Evolutionary conservation across 228 moss, liverwort and hornwort genomes (phyloP).

Genomic region (Sphagnum magellanicum): DNA sequence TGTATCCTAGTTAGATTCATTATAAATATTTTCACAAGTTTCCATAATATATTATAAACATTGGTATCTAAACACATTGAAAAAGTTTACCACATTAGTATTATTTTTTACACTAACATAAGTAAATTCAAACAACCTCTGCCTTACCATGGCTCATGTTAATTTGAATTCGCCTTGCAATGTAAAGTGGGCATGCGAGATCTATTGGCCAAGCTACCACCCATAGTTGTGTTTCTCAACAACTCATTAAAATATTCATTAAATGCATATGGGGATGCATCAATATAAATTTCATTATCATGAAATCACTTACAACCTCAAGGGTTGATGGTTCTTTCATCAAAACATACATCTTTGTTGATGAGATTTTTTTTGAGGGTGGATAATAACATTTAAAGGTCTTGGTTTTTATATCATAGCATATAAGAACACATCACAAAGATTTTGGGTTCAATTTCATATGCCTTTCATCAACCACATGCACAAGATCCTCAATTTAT

Average conservation of each 20-base stretch:
- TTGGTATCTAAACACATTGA: too few species aligned
- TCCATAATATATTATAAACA: too few species aligned
- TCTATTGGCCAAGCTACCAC: too few species aligned
- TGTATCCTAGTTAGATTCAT: too few species aligned
- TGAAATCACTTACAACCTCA: not conserved
- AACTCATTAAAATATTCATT: not conserved
- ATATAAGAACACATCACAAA: not conserved
- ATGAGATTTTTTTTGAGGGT: not conserved
- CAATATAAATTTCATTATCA: not conserved
- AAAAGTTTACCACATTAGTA: too few species aligned
- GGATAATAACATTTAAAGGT: not conserved
- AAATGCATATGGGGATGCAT: not conserved
- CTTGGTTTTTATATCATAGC: not conserved
- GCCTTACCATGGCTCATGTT: too few species aligned
- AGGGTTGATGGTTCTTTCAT: not conserved
- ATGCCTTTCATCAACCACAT: not conserved
- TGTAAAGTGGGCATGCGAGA: too few species aligned
- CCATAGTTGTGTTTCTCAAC: too few species aligned
- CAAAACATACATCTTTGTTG: not conserved
- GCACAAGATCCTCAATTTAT: not conserved
- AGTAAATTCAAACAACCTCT: too few species aligned
- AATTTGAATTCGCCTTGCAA: too few species aligned
- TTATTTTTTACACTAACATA: too few species aligned
- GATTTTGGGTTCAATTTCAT: not conserved
- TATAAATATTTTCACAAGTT: too few species aligned